Evolutionary conservation across 208 protist species (phyloP).

Genomic region (Trypanosoma melophagium): DNA sequence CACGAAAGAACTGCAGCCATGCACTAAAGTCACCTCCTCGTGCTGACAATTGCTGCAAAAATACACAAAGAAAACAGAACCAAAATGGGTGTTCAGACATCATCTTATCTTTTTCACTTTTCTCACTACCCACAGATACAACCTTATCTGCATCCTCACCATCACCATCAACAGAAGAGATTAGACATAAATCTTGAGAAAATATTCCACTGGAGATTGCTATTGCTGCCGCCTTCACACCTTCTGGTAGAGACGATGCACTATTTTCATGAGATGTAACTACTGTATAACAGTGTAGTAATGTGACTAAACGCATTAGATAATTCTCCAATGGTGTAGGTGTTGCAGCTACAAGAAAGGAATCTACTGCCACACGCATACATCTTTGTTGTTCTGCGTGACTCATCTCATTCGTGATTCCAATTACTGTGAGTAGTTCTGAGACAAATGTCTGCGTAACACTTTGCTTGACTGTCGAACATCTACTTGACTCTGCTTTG

Average conservation of each 20-base stretch:
- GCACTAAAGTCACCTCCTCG: slow-evolving; percentile 38
- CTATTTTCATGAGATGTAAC: background rate
- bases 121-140: background rate
- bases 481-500: background rate
- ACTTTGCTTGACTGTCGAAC: background rate
- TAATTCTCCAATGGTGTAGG: slow-evolving; percentile 24
- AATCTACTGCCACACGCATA: slow-evolving; percentile 17
- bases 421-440: background rate
- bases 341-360: slow-evolving; percentile 11
- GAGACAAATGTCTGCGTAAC: slow-evolving; percentile 18
- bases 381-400: background rate
- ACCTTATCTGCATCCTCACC: background rate
- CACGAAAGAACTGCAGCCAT: slow-evolving; percentile 47
- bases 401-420: background rate
- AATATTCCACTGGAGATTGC: slow-evolving; percentile 34
- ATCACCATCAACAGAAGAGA: background rate
- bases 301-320: slow-evolving; percentile 27
- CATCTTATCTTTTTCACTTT: background rate
- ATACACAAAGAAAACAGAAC: slow-evolving; percentile 61
- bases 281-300: slow-evolving; percentile 29
- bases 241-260: slow-evolving; percentile 14
- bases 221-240: slow-evolving; percentile 27
- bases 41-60: slow-evolving; percentile 74
- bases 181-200: slow-evolving; percentile 10
- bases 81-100: slow-evolving; percentile 30